These are phyloP conservation scores for Oidiodendron maius DNA, from an alignment of 495 filamentous ascomycete species.

Conservation along the genomic window DNA sequence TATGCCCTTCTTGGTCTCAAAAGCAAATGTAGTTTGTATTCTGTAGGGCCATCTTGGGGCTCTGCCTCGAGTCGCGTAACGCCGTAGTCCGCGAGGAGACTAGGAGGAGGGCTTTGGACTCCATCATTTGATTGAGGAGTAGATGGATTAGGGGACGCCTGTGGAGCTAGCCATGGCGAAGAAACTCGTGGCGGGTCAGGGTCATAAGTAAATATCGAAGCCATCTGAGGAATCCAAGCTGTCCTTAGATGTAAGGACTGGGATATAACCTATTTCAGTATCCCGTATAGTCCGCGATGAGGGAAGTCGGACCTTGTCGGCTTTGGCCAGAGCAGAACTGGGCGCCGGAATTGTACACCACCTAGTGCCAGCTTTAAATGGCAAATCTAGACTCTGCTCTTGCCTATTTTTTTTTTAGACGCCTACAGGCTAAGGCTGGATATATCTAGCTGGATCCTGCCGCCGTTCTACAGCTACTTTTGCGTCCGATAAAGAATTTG, in stretches of 20 bases:
- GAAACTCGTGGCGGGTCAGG: slow-evolving; percentile 79
- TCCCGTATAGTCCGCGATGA: no score
- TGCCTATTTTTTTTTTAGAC: no score
- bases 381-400: no score
- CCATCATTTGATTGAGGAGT: slow-evolving; percentile 15
- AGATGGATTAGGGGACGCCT: slow-evolving; percentile 16
- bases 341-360: no score
- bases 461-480: slow-evolving; percentile 15
- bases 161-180: slow-evolving; percentile 72
- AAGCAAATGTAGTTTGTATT: slow-evolving; percentile 95
- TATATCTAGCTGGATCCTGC: slow-evolving; percentile 11
- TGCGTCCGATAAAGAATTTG: slow-evolving; percentile 33
- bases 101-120: slow-evolving; percentile 30
- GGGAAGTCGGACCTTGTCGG: no score
- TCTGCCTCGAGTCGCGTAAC: slow-evolving; percentile 80
- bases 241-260: no score
- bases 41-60: slow-evolving; percentile 87
- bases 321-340: no score
- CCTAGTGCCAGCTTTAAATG: no score
- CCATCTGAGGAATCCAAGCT: no score
- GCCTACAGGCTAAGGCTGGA: no score
- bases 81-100: slow-evolving; percentile 60
- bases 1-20: slow-evolving; percentile 72
- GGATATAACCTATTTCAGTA: no score
- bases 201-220: slow-evolving; percentile 93